phyloP scores from a whole-genome alignment of 768 basidiomycete species.

The Astraeus odoratus region DNA sequence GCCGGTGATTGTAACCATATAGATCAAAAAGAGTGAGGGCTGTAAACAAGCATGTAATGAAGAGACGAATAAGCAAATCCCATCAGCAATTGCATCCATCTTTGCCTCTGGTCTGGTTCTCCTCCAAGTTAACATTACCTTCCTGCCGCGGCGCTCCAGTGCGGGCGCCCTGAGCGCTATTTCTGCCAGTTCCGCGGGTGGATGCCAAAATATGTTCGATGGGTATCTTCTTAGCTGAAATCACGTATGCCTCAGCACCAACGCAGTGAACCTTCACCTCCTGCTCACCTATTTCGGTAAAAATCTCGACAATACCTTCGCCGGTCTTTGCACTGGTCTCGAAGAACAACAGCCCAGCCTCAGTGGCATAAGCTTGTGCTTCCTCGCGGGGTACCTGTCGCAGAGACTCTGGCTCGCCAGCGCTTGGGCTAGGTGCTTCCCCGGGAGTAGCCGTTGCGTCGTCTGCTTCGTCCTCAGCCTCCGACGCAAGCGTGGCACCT shows the following conservation, averaged over 20 bases:
- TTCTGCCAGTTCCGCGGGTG: conserved; percentile 58
- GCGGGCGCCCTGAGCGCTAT: conserved; percentile 49
- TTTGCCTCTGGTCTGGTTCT: conserved; percentile 57
- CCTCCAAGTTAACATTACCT: conserved; percentile 63
- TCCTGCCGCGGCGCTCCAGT: conserved; percentile 42
- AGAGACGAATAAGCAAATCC: conserved; percentile 7
- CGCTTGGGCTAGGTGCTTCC: conserved; percentile 46
- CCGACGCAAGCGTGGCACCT: conserved; percentile 43
- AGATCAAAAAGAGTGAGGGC: conserved; percentile 16
- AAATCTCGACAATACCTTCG: conserved; percentile 91
- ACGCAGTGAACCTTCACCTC: not conserved
- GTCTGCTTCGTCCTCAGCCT: conserved; percentile 84
- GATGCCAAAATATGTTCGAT: conserved; percentile 92
- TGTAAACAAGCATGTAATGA: conserved; percentile 9
- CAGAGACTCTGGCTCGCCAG: conserved; percentile 59
- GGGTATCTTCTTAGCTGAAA: conserved; percentile 74
- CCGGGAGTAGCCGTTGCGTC: conserved; percentile 88
- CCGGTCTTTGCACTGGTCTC: conserved; percentile 98
- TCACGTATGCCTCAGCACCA: not conserved
- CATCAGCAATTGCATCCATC: conserved; percentile 67
- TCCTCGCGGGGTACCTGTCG: conserved; percentile 92
- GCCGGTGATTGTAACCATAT: conserved; percentile 16
- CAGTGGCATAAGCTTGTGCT: conserved; percentile 92
- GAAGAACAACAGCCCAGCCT: conserved; percentile 92
- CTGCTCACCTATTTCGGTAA: conserved; percentile 90